Evolutionary conservation across 495 filamentous ascomycete species (phyloP), one percentile per base, ranked within the genome.

Genomic region (Amorphotheca resinae): DNA sequence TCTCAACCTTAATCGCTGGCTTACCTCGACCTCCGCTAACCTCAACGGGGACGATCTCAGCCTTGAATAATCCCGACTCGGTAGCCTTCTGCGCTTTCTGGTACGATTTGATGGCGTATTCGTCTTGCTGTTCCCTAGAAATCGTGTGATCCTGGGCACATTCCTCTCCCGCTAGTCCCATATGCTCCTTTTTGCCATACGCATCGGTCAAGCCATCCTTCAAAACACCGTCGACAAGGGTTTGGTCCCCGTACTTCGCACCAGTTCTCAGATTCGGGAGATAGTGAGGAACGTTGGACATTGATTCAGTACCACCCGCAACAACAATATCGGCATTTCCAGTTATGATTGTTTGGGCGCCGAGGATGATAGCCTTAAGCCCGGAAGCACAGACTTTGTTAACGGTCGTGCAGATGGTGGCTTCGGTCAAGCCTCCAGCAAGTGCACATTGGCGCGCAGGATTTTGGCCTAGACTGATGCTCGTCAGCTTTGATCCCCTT

Each of bases 311-410:
- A 45, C 91, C 91, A 53, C 89, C 91, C 32, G 85, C 93, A 12
- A 98, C 81, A 30, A 96, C 77, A 49, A 91, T 74, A 43, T 84
- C 78, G 49, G 91, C 87, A 55, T 80, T 91, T 48, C 91, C 88
- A 22, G 87, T 93, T 55, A 94, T 87, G 62, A 98, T 95, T 48
- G 87, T 94, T 68, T 96, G 91, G 20, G 91, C 82, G 38, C 82
- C 93, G 43, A 98, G 74, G 50, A 94, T 89, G 62, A 96, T 80
- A 46, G 91, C 87, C 68, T 98, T 98, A 55, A 95, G 57, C 32
- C 78, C 76, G 35, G 87, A 95, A 44, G 91, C 91, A 73, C 91
- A 98, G 55, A 98, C 91, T 68, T 98, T 98, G 79, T 96, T 98
- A 45, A 98, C 74, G 22, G 87, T 93, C 32, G 93, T 96, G 66